Evolutionary conservation across 1,284 basidiomycete species (phyloP).

Genomic region (Marasmius sp.): DNA sequence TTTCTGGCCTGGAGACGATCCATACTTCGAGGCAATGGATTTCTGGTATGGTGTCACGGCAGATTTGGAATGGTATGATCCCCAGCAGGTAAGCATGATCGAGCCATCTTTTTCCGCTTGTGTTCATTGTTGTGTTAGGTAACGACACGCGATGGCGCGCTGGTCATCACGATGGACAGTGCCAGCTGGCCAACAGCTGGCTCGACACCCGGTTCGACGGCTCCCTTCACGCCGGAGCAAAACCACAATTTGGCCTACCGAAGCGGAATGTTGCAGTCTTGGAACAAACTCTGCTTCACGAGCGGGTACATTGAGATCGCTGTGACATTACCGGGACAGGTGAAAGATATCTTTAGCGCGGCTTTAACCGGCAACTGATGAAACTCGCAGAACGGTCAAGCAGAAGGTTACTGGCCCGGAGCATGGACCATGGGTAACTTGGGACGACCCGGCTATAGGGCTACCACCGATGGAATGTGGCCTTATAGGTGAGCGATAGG

Average conservation of each 20-base stretch:
- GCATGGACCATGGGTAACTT: constrained; percentile 93
- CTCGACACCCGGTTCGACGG: constrained; percentile 29
- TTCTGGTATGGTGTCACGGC: constrained; percentile 65
- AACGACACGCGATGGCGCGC: constrained; percentile 67
- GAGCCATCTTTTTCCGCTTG: not conserved
- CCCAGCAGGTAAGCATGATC: constrained; percentile 45
- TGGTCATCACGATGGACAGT: constrained; percentile 74
- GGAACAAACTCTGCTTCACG: constrained; percentile 88
- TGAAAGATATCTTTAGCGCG: constrained; percentile 19
- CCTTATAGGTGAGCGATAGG: constrained; percentile 46
- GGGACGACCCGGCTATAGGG: constrained; percentile 78
- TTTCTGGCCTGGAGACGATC: constrained; percentile 70
- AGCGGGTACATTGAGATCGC: constrained; percentile 65
- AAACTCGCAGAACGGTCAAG: constrained; percentile 21
- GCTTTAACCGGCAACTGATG: constrained; percentile 34
- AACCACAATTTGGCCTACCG: constrained; percentile 70
- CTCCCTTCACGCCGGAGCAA: constrained; percentile 37
- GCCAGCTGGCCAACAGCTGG: not conserved
- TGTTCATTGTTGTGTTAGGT: constrained; percentile 26
- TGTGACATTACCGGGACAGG: constrained; percentile 17
- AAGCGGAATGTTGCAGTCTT: constrained; percentile 67
- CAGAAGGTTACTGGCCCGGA: constrained; percentile 55
- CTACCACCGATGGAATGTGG: constrained; percentile 81
- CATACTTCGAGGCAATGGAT: constrained; percentile 71
- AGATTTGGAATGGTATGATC: constrained; percentile 79